phyloP scores from a whole-genome alignment of 1,139 yeast genomes.

The Sugiyamaella grinbergsii region DNA sequence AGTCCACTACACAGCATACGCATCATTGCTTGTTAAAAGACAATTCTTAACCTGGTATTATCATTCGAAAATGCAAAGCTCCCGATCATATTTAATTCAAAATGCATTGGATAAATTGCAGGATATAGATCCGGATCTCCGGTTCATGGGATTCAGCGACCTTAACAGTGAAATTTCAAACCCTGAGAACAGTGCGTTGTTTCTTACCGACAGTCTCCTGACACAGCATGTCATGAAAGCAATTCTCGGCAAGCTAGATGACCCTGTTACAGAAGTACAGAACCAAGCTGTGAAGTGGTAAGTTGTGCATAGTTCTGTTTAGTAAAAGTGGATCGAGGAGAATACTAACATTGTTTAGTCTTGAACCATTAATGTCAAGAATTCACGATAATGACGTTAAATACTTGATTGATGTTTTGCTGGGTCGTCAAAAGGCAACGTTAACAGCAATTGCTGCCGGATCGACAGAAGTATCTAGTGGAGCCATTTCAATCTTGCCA shows the following conservation, averaged over 20 bases:
- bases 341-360: slow-evolving; percentile 24
- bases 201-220: slow-evolving; percentile 38
- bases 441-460: slow-evolving; percentile 22
- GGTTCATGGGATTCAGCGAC: slow-evolving; percentile 87
- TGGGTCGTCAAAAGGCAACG: slow-evolving; percentile 17
- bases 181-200: slow-evolving; percentile 38
- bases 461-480: slow-evolving; percentile 14
- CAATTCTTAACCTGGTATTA: too few relatives aligned
- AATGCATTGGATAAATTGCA: slow-evolving; percentile 31
- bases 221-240: slow-evolving; percentile 49
- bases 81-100: slow-evolving; percentile 17
- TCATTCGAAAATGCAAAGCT: slow-evolving; percentile 5
- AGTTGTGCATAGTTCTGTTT: slow-evolving; percentile 24
- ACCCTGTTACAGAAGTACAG: slow-evolving; percentile 74
- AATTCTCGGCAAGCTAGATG: slow-evolving; percentile 58
- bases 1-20: too few relatives aligned
- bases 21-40: too few relatives aligned
- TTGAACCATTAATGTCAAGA: slow-evolving; percentile 45
- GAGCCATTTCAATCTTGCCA: slow-evolving; percentile 54
- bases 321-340: neutral
- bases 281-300: slow-evolving; percentile 70
- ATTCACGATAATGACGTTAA: slow-evolving; percentile 32
- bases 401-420: slow-evolving; percentile 26
- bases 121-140: slow-evolving; percentile 65
- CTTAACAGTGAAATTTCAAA: slow-evolving; percentile 53